phyloP scores from a whole-genome alignment of 805 yeast species.

The Candida ortonii region DNA sequence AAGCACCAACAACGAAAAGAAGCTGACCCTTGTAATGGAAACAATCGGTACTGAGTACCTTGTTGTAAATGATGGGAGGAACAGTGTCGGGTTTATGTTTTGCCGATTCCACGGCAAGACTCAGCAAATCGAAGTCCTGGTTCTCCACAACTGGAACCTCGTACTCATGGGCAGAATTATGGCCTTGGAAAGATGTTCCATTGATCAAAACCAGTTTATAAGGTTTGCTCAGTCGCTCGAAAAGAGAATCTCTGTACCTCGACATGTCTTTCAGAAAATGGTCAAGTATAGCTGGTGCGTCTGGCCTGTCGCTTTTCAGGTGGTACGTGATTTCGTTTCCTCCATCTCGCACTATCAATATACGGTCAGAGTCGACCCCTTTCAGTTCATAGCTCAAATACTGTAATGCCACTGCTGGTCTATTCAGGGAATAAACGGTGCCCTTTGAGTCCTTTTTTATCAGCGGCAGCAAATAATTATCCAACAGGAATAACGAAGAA shows the following conservation, averaged over 20 bases:
- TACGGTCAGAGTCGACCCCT: slow-evolving; percentile 17
- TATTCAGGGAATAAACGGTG: slow-evolving; percentile 21
- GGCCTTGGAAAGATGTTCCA: slow-evolving; percentile 20
- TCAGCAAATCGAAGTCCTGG: slow-evolving; percentile 15
- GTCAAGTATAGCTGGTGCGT: slow-evolving; percentile 23
- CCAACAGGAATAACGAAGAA: slow-evolving; percentile 41
- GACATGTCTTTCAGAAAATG: slow-evolving; percentile 25
- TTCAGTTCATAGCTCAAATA: slow-evolving; percentile 20
- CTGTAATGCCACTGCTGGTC: slow-evolving; percentile 30
- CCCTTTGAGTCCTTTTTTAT: slow-evolving; percentile 19
- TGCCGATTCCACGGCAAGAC: slow-evolving; percentile 8
- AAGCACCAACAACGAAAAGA: slow-evolving; percentile 57
- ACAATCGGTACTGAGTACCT: slow-evolving; percentile 22
- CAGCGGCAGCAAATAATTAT: slow-evolving; percentile 29
- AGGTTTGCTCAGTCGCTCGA: slow-evolving; percentile 16
- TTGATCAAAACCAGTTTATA: slow-evolving; percentile 24
- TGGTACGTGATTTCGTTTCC: slow-evolving; percentile 21
- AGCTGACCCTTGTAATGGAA: slow-evolving; percentile 45
- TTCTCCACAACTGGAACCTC: slow-evolving; percentile 11
- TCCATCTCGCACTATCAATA: slow-evolving; percentile 23
- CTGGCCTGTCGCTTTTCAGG: slow-evolving; percentile 20
- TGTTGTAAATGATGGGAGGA: slow-evolving; percentile 14
- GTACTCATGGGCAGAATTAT: slow-evolving; percentile 8
- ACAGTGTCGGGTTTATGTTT: slow-evolving; percentile 15
- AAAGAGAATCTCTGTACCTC: slow-evolving; percentile 19